Conservation (phyloP, 1,284 basidiomycete species). For the Lignosus rhinocerotis region DNA sequence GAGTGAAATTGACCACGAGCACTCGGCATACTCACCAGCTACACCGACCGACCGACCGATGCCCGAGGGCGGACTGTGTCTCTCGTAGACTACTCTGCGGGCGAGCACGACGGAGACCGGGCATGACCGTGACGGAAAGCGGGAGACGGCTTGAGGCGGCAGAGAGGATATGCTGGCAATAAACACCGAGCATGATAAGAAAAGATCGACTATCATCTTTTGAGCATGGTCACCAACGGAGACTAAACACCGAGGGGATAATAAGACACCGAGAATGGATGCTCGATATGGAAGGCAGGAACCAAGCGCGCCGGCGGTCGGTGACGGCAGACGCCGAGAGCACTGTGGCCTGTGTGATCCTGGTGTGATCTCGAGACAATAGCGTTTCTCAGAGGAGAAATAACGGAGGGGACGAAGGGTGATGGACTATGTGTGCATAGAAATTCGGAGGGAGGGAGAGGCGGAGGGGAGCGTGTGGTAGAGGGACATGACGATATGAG, state of each 20-base stretch:
- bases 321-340: not conserved
- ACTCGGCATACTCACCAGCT: not conserved
- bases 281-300: constrained; percentile 13
- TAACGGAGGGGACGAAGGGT: not conserved
- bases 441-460: not conserved
- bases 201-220: too few species aligned
- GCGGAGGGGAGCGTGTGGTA: constrained; percentile 7
- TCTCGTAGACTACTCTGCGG: not conserved
- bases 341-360: constrained; percentile 3
- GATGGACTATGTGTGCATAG: not conserved
- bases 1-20: not conserved
- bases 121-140: not conserved
- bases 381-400: not conserved
- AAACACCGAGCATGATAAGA: not conserved
- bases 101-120: not conserved
- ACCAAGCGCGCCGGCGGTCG: constrained; percentile 8
- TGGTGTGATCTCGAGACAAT: constrained; percentile 4
- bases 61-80: not conserved
- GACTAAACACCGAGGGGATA: too few species aligned
- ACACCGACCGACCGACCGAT: not conserved
- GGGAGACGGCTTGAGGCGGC: not conserved
- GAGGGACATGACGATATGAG: constrained; percentile 8
- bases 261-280: not conserved
- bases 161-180: not conserved
- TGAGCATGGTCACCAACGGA: too few species aligned